Conservation (phyloP, 495 filamentous ascomycete species). For the Annulohypoxylon moriforme region DNA sequence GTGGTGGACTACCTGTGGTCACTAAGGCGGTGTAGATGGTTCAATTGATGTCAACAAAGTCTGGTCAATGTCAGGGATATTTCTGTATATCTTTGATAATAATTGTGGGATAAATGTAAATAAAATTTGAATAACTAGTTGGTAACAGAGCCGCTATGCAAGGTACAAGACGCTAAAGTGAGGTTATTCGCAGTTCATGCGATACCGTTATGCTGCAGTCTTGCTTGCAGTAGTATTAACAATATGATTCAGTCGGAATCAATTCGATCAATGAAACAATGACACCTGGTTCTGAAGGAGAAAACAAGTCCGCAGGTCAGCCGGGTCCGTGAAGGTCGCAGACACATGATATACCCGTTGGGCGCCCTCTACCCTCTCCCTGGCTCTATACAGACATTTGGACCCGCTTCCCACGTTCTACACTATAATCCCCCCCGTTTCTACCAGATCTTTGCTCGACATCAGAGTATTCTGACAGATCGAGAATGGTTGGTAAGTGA, state of each 20-base stretch:
- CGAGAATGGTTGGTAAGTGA: conserved; percentile 49
- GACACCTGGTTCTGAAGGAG: conserved; percentile 40
- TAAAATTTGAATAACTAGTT: conserved; percentile 10
- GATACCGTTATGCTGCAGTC: conserved; percentile 35
- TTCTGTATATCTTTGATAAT: background rate
- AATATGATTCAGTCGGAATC: conserved; percentile 19
- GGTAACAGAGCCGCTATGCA: conserved; percentile 21
- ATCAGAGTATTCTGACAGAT: conserved; percentile 45
- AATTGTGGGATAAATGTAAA: conserved; percentile 10
- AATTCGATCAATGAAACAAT: conserved; percentile 31
- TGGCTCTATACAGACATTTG: conserved; percentile 10
- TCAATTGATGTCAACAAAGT: conserved; percentile 26
- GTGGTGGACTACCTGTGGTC: conserved; percentile 22
- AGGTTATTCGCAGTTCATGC: conserved; percentile 50
- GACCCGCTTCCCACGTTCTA: conserved; percentile 36
- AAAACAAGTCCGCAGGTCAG: conserved; percentile 38
- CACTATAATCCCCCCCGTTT: conserved; percentile 10
- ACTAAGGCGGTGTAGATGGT: conserved; percentile 20
- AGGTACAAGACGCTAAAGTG: conserved; percentile 41
- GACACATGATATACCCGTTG: conserved; percentile 48
- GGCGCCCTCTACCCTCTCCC: conserved; percentile 12
- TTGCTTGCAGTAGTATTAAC: conserved; percentile 29
- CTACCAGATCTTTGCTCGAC: conserved; percentile 26
- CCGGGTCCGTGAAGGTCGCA: conserved; percentile 42
- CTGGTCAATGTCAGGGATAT: conserved; percentile 22